Base-by-base conservation (phyloP, 495 filamentous ascomycete genomes). In the Talaromyces wortmannii region DNA sequence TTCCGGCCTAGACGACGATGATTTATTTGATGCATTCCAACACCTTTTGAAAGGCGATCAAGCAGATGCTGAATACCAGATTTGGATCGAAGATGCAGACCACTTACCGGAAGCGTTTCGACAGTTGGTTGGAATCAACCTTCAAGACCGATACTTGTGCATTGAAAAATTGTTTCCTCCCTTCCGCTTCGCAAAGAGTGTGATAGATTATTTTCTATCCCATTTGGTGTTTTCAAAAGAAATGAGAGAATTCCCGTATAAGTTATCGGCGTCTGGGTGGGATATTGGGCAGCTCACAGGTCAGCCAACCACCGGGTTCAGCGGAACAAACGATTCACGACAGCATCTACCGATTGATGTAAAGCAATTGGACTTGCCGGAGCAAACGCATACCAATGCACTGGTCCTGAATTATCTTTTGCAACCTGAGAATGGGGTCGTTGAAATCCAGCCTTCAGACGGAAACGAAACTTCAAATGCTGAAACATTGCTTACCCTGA, bases 301-400 rank as follows among this genome's bases (percentile, higher is more conserved):
- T 0, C 67, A 81, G 31, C 61, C 74, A 72, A 82, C 82, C 0
- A 85, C 80, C 0, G 86, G 87, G 0, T 90, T 91, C 58, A 89
- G 85, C 63, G 87, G 87, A 1, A 92, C 88, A 0, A 89, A 86
- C 43, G 87, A 92, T 60, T 82, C 77, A n/a, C 72, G 76, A 47
- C 59, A 72, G 31, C 63, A 82, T 3, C 70, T 89, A 1, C 85
- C 87, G 0, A 62, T 87, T 0, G 64, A 65, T 12, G 68, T 90
- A 0, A 55, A 61, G 2, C 81, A 88, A 23, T 61, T 77, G 0
- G 83, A 90, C 59, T 74, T 85, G 0, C 67, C 69, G 0, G 67
- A 64, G 17, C 83, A 86, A 46, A 60, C 65, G 6, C 79, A 85
- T 53, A 90, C 86, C 7, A 90, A 88, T 62, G 83, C 86, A 0